phyloP scores from a whole-genome alignment of 805 yeast genomes.

The Zygosaccharomyces pseudorouxii region DNA sequence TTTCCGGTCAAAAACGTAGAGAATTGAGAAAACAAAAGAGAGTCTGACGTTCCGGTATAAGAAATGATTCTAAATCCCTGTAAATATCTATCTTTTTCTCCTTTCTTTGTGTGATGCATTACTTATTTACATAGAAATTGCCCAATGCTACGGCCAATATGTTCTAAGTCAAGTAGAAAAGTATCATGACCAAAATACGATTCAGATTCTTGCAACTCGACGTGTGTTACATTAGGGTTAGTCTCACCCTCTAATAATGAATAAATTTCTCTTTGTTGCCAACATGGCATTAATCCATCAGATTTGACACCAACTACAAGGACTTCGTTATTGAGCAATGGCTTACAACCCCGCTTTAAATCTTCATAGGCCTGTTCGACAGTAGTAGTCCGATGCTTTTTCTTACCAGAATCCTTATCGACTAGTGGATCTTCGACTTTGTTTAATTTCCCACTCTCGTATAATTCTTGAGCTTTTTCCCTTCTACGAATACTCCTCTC shows the following conservation, averaged over 20 bases:
- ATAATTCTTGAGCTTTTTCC: conserved; percentile 34
- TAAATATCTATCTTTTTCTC: background rate
- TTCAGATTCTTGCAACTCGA: conserved; percentile 70
- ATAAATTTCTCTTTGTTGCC: conserved; percentile 87
- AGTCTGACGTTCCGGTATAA: conserved; percentile 12
- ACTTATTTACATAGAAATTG: conserved; percentile 45
- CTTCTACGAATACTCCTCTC: conserved; percentile 42
- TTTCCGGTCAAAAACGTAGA: conserved; percentile 44
- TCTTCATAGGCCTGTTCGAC: conserved; percentile 58
- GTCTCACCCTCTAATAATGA: conserved; percentile 47
- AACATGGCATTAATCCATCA: conserved; percentile 85
- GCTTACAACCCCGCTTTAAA: conserved; percentile 58
- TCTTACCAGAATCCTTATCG: conserved; percentile 30
- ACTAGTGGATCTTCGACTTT: conserved; percentile 22
- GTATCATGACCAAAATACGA: conserved; percentile 92
- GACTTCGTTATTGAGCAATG: conserved; percentile 58
- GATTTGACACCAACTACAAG: conserved; percentile 89
- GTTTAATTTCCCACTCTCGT: conserved; percentile 19
- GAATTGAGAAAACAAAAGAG: conserved; percentile 44
- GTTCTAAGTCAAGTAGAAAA: conserved; percentile 69
- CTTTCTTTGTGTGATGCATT: conserved; percentile 1
- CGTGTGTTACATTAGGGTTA: conserved; percentile 48
- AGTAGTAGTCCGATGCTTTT: conserved; percentile 48
- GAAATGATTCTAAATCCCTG: background rate
- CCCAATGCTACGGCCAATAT: conserved; percentile 74